Conservation (phyloP, 1,284 basidiomycete genomes). For the Ceratobasidium sp. region DNA sequence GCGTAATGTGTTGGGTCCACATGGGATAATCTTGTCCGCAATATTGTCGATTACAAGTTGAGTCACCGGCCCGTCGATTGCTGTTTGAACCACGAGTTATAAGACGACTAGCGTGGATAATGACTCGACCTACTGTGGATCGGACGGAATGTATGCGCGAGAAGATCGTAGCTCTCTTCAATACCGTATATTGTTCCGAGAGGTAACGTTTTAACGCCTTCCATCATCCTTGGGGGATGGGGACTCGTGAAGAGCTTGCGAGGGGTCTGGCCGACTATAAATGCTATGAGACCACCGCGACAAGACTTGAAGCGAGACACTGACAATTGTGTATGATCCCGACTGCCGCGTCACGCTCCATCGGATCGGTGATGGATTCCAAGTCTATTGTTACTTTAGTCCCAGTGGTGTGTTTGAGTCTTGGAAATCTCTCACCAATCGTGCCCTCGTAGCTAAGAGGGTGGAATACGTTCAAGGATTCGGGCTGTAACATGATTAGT, state of each 20-base stretch:
- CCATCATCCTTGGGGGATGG: constrained; percentile 81
- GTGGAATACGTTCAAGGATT: constrained; percentile 89
- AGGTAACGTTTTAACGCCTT: constrained; percentile 77
- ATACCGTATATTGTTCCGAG: constrained; percentile 79
- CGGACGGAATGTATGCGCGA: constrained; percentile 69
- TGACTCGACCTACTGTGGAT: constrained; percentile 66
- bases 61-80: constrained; percentile 66
- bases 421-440: constrained; percentile 67
- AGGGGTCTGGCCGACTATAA: constrained; percentile 88
- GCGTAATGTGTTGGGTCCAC: constrained; percentile 68
- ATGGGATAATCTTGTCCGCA: constrained; percentile 73
- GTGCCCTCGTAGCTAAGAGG: constrained; percentile 95
- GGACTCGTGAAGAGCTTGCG: constrained; percentile 86
- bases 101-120: constrained; percentile 46
- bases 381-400: constrained; percentile 66
- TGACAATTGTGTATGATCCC: constrained; percentile 96
- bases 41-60: constrained; percentile 69
- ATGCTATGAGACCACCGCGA: constrained; percentile 47
- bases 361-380: constrained; percentile 84
- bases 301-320: constrained; percentile 48
- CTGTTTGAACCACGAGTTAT: constrained; percentile 59
- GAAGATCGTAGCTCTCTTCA: constrained; percentile 78
- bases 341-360: constrained; percentile 91
- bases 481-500: constrained; percentile 50
- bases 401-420: background rate